phyloP scores from a whole-genome alignment of 306 rosid species.

The Mucuna pruriens region DNA sequence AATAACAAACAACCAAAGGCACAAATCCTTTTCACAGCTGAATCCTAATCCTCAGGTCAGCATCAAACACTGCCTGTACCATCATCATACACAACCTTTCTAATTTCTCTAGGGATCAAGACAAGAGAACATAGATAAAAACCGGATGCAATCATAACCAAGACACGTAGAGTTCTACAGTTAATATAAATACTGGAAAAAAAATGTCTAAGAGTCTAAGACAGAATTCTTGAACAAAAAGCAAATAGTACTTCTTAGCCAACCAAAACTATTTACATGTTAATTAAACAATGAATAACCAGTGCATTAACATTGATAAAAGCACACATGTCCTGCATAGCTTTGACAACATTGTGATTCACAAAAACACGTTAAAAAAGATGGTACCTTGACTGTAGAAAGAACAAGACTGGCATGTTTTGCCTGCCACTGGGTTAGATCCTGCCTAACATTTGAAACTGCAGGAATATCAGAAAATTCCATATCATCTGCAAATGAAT shows the following conservation, averaged over 20 bases:
- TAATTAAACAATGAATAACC: neutral
- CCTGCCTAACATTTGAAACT: slow-evolving; percentile 71
- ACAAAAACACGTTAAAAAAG: neutral
- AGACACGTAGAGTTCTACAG: neutral
- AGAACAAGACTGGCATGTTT: slow-evolving; percentile 76
- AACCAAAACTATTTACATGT: neutral
- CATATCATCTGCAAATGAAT: slow-evolving; percentile 56
- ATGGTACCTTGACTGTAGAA: slow-evolving; percentile 62
- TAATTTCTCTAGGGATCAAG: neutral
- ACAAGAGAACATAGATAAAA: neutral
- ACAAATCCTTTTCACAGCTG: neutral
- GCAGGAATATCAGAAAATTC: slow-evolving; percentile 55
- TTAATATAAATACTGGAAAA: neutral
- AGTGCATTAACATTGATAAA: neutral
- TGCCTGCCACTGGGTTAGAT: slow-evolving; percentile 77
- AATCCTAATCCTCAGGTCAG: neutral
- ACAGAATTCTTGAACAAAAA: neutral
- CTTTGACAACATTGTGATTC: slow-evolving; percentile 27
- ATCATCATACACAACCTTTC: neutral
- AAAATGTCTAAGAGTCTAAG: neutral
- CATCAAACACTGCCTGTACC: neutral
- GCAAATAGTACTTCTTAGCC: neutral
- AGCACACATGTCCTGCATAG: neutral
- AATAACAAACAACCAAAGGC: neutral
- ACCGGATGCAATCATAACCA: neutral